A percentile compares a stretch with the other conserved stretches of the same genome.
These are phyloP conservation scores for Andrographis paniculata DNA, from an alignment of 305 asterid species.

Conservation along the genomic window DNA sequence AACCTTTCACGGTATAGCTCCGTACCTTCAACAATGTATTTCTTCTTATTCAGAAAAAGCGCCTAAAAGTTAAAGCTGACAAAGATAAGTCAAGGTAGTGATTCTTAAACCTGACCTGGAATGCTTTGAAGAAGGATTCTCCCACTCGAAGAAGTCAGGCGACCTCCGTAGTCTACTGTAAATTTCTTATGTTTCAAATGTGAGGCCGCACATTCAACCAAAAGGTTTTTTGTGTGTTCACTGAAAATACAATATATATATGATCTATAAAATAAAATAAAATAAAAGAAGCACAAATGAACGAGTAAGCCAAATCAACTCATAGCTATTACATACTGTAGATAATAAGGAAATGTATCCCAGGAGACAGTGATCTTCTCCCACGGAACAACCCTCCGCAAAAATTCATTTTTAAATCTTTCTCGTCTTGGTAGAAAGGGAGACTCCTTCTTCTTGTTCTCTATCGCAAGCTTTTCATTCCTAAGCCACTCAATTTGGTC, in stretches of 20 bases:
- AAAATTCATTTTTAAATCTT: constrained; percentile 71
- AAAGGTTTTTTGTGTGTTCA: constrained; percentile 59
- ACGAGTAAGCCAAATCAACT: constrained; percentile 16
- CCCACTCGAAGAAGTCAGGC: constrained; percentile 75
- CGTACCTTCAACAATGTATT: constrained; percentile 48
- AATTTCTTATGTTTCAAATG: constrained; percentile 73
- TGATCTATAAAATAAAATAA: too few relatives aligned
- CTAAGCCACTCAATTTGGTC: constrained; percentile 91
- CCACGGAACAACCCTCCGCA: constrained; percentile 90
- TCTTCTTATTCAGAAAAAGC: constrained; percentile 17
- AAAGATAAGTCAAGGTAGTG: too few relatives aligned
- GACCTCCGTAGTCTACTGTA: constrained; percentile 57
- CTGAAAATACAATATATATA: constrained; percentile 39
- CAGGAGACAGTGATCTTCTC: constrained; percentile 79
- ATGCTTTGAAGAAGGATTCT: constrained; percentile 82
- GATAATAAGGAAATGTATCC: constrained; percentile 90
- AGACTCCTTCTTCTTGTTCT: constrained; percentile 80
- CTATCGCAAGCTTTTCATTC: constrained; percentile 72
- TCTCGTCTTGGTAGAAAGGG: constrained; percentile 68
- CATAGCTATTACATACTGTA: constrained; percentile 45
- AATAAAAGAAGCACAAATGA: constrained; percentile 11
- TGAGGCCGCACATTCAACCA: constrained; percentile 86
- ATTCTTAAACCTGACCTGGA: constrained; percentile 47
- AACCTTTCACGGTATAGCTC: constrained; percentile 94
- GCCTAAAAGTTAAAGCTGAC: not conserved